Conservation (phyloP, 2,329 filamentous ascomycete species). For the Colletotrichum cuscutae region DNA sequence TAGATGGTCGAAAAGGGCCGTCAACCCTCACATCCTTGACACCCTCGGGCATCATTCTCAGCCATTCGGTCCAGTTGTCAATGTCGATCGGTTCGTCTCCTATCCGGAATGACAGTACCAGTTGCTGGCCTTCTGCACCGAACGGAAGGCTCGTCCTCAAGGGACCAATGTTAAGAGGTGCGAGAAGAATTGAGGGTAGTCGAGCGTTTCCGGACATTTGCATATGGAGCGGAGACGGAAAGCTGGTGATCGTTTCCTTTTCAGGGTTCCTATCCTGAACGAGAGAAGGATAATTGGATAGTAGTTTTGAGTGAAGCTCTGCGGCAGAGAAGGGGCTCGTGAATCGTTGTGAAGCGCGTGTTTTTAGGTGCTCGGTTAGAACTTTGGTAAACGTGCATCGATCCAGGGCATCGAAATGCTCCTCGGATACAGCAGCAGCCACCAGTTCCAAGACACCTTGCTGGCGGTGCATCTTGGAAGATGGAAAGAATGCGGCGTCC, state of each 20-base stretch:
- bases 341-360: conserved; percentile 54
- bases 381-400: conserved; percentile 63
- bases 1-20: conserved; percentile 57
- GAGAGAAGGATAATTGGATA: conserved; percentile 62
- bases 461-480: conserved; percentile 61
- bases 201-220: conserved; percentile 64
- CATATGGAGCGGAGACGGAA: conserved; percentile 65
- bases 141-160: conserved; percentile 50
- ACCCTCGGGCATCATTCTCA: conserved; percentile 67
- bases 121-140: conserved; percentile 56
- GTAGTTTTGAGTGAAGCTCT: conserved; percentile 64
- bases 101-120: conserved; percentile 62
- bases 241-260: conserved; percentile 57
- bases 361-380: conserved; percentile 60
- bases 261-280: conserved; percentile 61
- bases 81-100: conserved; percentile 61
- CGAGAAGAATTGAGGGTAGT: conserved; percentile 66
- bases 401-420: conserved; percentile 58
- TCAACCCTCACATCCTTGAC: conserved; percentile 67
- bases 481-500: conserved; percentile 68
- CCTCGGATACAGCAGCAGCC: conserved; percentile 64
- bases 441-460: conserved; percentile 66
- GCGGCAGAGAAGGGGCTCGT: conserved; percentile 59
- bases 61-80: conserved; percentile 68
- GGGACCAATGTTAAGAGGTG: conserved; percentile 56